These are phyloP conservation scores for Madurella mycetomatis DNA, from an alignment of 2,329 filamentous ascomycete genomes.

Conservation along the genomic window DNA sequence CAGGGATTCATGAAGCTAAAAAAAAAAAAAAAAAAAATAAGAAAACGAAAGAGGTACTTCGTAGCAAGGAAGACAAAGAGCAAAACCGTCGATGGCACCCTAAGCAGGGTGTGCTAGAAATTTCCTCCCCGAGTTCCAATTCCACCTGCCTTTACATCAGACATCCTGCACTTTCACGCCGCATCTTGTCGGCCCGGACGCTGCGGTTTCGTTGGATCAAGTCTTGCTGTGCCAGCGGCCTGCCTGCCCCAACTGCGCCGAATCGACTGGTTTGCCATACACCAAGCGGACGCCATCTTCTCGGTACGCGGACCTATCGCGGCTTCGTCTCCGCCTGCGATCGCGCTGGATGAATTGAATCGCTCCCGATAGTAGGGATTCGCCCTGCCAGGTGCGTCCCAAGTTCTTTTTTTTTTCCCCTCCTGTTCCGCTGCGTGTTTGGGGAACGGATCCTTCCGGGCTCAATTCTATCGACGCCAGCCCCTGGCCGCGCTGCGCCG, in stretches of 20 bases:
- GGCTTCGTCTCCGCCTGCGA: neutral
- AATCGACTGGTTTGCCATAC: neutral
- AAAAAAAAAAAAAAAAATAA: neutral
- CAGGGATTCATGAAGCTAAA: neutral
- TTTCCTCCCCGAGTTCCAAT: neutral
- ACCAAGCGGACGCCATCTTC: neutral
- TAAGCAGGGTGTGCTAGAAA: neutral
- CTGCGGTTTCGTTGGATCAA: neutral
- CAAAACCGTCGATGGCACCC: neutral
- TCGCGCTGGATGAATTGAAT: neutral
- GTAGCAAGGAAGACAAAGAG: neutral
- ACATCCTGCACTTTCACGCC: neutral
- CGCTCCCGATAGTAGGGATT: neutral
- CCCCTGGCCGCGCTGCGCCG: no score
- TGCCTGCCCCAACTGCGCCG: constrained; percentile 7
- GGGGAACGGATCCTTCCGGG: neutral
- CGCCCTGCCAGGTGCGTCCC: constrained; percentile 5
- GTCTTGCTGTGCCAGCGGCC: constrained; percentile 9
- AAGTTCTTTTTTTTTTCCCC: no score
- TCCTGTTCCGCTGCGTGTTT: neutral
- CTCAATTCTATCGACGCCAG: no score
- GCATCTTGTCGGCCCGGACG: neutral
- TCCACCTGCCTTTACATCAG: neutral
- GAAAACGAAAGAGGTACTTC: neutral
- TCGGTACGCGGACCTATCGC: neutral